Conservation (phyloP, 768 basidiomycete species). For the Chalciporus piperatus region DNA sequence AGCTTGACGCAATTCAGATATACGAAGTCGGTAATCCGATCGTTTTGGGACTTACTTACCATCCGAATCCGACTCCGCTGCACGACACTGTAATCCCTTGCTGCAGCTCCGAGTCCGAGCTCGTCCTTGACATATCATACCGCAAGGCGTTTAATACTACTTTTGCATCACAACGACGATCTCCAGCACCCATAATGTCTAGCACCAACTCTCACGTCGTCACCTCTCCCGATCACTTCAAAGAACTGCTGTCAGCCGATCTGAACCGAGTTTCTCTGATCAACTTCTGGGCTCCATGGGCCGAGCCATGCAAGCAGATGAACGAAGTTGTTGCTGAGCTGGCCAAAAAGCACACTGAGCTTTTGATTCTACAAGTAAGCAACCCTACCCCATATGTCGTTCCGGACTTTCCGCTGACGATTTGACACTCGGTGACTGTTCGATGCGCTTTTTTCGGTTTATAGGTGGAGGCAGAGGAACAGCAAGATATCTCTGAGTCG, state of each 20-base stretch:
- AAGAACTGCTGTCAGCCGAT: conserved; percentile 69
- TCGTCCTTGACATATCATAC: neutral
- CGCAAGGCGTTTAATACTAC: neutral
- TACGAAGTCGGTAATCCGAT: too few relatives aligned
- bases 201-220: conserved; percentile 46
- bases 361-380: conserved; percentile 74
- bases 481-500: conserved; percentile 83
- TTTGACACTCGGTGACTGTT: too few relatives aligned
- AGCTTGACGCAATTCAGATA: too few relatives aligned
- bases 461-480: conserved; percentile 80
- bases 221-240: conserved; percentile 67
- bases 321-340: conserved; percentile 75
- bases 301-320: conserved; percentile 87
- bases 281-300: conserved; percentile 95
- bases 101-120: too few relatives aligned
- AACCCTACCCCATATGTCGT: too few relatives aligned
- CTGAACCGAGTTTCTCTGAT: conserved; percentile 80
- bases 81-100: too few relatives aligned
- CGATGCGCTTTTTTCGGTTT: neutral
- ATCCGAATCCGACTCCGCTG: too few relatives aligned
- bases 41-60: too few relatives aligned
- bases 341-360: conserved; percentile 62
- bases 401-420: too few relatives aligned
- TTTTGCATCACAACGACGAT: neutral
- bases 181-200: conserved; percentile 16